Conservation (phyloP, 2,329 filamentous ascomycete species). For the Alternaria angustiovoidea region DNA sequence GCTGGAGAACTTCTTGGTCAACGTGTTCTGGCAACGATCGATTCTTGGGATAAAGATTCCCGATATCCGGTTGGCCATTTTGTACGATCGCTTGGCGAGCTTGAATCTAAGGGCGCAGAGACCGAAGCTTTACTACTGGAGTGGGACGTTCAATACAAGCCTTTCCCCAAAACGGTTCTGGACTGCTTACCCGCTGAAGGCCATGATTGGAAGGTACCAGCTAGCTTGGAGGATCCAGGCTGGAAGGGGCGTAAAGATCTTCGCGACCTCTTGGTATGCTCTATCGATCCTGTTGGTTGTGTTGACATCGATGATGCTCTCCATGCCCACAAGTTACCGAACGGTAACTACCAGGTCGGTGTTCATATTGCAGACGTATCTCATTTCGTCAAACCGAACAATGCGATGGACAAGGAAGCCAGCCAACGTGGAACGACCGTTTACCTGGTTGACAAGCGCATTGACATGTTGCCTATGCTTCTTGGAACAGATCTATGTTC, state of each 20-base stretch:
- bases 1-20: slow-evolving; percentile 89
- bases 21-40: slow-evolving; percentile 89
- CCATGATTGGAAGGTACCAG: slow-evolving; percentile 91
- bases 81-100: slow-evolving; percentile 87
- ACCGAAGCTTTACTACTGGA: slow-evolving; percentile 94
- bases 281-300: slow-evolving; percentile 94
- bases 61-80: slow-evolving; percentile 94
- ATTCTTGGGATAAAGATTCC: slow-evolving; percentile 93
- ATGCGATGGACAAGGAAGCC: slow-evolving; percentile 95
- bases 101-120: slow-evolving; percentile 97
- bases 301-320: slow-evolving; percentile 98
- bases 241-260: slow-evolving; percentile 89
- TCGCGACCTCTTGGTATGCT: slow-evolving; percentile 87
- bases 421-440: slow-evolving; percentile 95
- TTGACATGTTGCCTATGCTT: slow-evolving; percentile 98
- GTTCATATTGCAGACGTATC: slow-evolving; percentile 99
- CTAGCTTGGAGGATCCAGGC: slow-evolving; percentile 78
- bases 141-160: slow-evolving; percentile 96
- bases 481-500: slow-evolving; percentile 97
- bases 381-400: slow-evolving; percentile 96
- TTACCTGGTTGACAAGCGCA: slow-evolving; percentile 97
- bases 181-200: slow-evolving; percentile 92
- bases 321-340: slow-evolving; percentile 82
- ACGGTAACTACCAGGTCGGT: slow-evolving; percentile 94
- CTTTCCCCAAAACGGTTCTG: slow-evolving; percentile 93